Evolutionary conservation across 352 stramenopile species (phyloP), one percentile per base, ranked within the genome.

Genomic region (Globisporangium echinulatum): DNA sequence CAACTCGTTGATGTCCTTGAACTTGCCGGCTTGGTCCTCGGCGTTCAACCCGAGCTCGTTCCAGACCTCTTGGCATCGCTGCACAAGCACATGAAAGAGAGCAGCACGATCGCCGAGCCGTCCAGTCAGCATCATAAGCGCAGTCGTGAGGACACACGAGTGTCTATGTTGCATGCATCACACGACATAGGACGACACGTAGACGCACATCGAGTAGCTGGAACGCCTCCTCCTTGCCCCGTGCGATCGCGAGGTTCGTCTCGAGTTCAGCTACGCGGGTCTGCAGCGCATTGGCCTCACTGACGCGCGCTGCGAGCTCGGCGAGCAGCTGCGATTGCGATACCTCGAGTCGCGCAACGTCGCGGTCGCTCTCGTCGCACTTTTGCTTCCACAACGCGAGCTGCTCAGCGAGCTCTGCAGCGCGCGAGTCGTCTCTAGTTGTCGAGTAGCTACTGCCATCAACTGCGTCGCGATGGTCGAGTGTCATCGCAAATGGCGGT

Each of bases 41-140:
- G 71, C 68, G 48, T 75, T 72, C 14, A 87, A 19, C 0, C 79
- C 79, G 5, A 90, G 59, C 37, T 90, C 79, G 48, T 69, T 63
- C 77, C 79, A 88, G 40, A 90, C 82, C 36, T 88, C 63, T 72
- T 90, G 78, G 42, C 80, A 92, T 55, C 67, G 65, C 77, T 90
- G 54, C 44, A 33, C 25, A 33, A 1, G 2, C 42, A 56, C 19
- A 2, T 69, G 37, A 36, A 13, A 42, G n/a, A 56, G 6, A 42
- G 46, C 46, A 6, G 10, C 46, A 36, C 43, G 6, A 54, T 14
- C 51, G 19, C 14, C 7, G 0, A 53, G 44, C 54, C 42, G 54
- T 8, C n/a, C 25, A 49, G 11, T 19, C 13, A 49, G n/a, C 25
- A 33, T 33, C 25, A 33, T 1, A 33, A 33, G 25, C 25, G 25